A percentile compares a stretch with the other conserved stretches of the same genome.
Evolutionary conservation across 2,329 filamentous ascomycete genomes (phyloP).

Genomic region (Periglandula ipomoeae): DNA sequence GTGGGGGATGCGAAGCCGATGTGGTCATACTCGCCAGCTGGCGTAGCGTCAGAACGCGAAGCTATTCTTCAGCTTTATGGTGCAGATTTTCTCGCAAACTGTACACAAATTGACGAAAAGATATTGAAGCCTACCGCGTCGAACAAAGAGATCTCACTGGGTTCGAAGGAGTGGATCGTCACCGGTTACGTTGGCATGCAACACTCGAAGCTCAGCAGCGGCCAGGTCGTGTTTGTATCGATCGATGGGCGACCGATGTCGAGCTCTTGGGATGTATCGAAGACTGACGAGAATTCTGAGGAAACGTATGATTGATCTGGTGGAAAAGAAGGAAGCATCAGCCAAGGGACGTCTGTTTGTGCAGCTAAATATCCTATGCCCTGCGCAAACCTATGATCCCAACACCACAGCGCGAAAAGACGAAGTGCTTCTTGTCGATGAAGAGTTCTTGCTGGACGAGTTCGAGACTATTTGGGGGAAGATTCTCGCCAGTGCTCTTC

Average conservation of each 20-base stretch:
- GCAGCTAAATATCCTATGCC: slow-evolving; percentile 53
- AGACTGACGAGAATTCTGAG: slow-evolving; percentile 46
- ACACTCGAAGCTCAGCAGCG: slow-evolving; percentile 21
- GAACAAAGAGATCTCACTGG: background rate
- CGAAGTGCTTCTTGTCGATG: slow-evolving; percentile 58
- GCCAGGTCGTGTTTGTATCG: slow-evolving; percentile 45
- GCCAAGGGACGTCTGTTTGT: slow-evolving; percentile 48
- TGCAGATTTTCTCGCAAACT: slow-evolving; percentile 44
- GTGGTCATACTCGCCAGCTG: slow-evolving; percentile 55
- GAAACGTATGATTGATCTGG: slow-evolving; percentile 20
- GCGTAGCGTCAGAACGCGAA: slow-evolving; percentile 41
- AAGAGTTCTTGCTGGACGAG: slow-evolving; percentile 32
- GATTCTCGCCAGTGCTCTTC: slow-evolving; percentile 22
- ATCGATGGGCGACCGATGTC: slow-evolving; percentile 60
- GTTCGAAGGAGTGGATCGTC: slow-evolving; percentile 23
- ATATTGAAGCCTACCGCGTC: background rate
- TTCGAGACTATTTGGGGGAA: slow-evolving; percentile 36
- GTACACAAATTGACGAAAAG: slow-evolving; percentile 28
- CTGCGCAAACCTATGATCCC: slow-evolving; percentile 54
- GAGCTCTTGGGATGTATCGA: slow-evolving; percentile 32
- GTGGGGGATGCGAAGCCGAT: slow-evolving; percentile 39
- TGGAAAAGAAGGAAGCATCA: background rate
- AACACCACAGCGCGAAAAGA: slow-evolving; percentile 67
- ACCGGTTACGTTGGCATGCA: slow-evolving; percentile 46
- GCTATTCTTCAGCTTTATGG: slow-evolving; percentile 55